Conservation (phyloP, 2,329 filamentous ascomycete species). For the Colletotrichum sublineola region DNA sequence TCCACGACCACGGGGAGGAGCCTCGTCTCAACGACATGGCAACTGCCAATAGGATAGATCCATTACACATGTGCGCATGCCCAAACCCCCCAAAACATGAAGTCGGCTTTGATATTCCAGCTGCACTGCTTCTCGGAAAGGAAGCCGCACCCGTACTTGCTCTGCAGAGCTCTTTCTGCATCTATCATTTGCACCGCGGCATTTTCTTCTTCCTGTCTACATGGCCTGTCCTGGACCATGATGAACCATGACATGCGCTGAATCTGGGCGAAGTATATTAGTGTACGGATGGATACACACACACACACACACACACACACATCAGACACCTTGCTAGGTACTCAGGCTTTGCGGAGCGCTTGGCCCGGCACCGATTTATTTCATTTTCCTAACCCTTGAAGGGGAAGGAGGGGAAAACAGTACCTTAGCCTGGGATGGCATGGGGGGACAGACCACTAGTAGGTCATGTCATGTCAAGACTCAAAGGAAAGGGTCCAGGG, state of each 20-base stretch:
- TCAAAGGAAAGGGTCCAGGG: slow-evolving; percentile 12
- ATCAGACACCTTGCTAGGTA: background rate
- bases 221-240: background rate
- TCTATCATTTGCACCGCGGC: background rate
- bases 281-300: background rate
- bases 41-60: background rate
- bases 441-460: background rate
- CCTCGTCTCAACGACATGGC: background rate
- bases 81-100: background rate
- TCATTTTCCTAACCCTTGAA: slow-evolving; percentile 10
- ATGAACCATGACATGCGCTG: background rate
- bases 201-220: slow-evolving; percentile 3
- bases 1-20: background rate
- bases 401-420: slow-evolving; percentile 35
- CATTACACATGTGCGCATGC: background rate
- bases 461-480: slow-evolving; percentile 8
- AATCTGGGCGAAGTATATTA: slow-evolving; percentile 1
- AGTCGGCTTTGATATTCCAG: background rate
- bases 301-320: background rate
- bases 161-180: slow-evolving; percentile 15
- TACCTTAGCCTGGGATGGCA: slow-evolving; percentile 5
- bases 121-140: slow-evolving; percentile 22
- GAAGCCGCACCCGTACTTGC: slow-evolving; percentile 33
- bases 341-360: slow-evolving; percentile 35
- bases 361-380: slow-evolving; percentile 40